Evolutionary conservation across 2,329 filamentous ascomycete genomes (phyloP), one percentile per base, ranked within the genome.

Genomic region (Fusarium proliferatum): DNA sequence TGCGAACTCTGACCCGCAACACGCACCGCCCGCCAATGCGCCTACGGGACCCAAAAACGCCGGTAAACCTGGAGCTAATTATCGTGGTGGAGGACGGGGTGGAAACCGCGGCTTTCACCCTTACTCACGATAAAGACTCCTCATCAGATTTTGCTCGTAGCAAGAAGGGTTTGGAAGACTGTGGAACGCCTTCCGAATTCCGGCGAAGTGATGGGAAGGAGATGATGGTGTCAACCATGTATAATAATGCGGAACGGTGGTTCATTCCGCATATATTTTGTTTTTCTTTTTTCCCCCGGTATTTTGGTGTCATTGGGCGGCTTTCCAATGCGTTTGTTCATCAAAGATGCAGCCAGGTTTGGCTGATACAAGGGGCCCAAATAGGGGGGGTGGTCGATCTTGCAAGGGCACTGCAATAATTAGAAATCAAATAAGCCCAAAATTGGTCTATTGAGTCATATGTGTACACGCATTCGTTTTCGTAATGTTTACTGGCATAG

Each of bases 1-100:
- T 65, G 83, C 81, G 42, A 83, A 81, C 57, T 80, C 83, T 45
- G 80, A 83, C 49, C 83, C 87, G 2, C 79, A 82, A 30, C 87
- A 89, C 69, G 84, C 83, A 28, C 84, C 84, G 30, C 88, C 88
- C 4, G 85, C 82, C 63, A 89, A 89, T 72, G 90, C 96, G 10
- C 96, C 96, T 0, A 99, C 96, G 0, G 96, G 96, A 0, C 96
- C 96, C 9, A 97, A 97, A 88, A 99, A 98, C 79, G 94, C 95
- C 2, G 95, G 95, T 33, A 93, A 92, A 80, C 94, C 95, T 2
- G 95, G 95, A 21, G 94, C 94, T 4, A 97, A 97, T 84, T 98
- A 98, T 82, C 92, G 96, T 45, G 96, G 96, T 60, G 96, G 96
- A 58, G 94, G 96, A 23, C 87, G 94, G 69, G 93, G 94, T 67